Conservation (phyloP, 768 basidiomycete species). For the button mushroom (Agaricus bisporus) region DNA sequence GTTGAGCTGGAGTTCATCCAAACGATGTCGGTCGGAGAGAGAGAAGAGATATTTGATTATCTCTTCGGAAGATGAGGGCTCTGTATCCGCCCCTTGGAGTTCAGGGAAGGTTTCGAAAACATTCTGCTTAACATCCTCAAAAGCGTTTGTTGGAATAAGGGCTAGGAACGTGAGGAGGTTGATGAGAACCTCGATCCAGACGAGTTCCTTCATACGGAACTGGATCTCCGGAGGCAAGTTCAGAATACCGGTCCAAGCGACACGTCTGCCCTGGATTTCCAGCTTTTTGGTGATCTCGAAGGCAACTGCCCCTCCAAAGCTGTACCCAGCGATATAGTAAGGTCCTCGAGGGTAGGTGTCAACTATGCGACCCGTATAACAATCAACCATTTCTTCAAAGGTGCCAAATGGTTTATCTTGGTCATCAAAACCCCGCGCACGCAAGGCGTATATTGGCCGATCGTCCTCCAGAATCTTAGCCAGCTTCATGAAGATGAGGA, state of each 20-base stretch:
- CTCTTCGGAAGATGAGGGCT: neutral
- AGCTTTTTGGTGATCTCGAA: conserved; percentile 6
- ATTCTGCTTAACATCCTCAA: conserved; percentile 1
- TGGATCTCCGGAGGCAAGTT: conserved; percentile 5
- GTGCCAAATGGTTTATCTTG: conserved; percentile 3
- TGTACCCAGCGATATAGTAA: conserved; percentile 4
- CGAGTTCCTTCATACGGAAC: conserved; percentile 7
- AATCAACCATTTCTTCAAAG: conserved; percentile 4
- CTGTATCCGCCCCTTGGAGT: neutral
- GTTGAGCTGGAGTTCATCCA: conserved; percentile 4
- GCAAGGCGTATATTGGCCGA: conserved; percentile 2
- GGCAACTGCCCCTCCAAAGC: conserved; percentile 5
- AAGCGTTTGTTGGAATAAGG: neutral
- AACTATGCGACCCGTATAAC: neutral
- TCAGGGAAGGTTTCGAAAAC: conserved; percentile 1
- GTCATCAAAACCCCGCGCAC: conserved; percentile 6
- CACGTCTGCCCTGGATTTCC: neutral
- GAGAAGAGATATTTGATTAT: conserved; percentile 6
- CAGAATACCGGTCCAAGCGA: conserved; percentile 5
- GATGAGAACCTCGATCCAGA: conserved; percentile 6
- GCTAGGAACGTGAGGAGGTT: conserved; percentile 5
- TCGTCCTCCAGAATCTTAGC: conserved; percentile 3
- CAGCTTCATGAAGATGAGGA: conserved; percentile 4
- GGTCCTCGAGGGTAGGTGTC: neutral
- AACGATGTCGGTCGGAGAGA: conserved; percentile 1